These are phyloP conservation scores for Penicillium sp. DNA, from an alignment of 2,329 filamentous ascomycete genomes.

Conservation along the genomic window DNA sequence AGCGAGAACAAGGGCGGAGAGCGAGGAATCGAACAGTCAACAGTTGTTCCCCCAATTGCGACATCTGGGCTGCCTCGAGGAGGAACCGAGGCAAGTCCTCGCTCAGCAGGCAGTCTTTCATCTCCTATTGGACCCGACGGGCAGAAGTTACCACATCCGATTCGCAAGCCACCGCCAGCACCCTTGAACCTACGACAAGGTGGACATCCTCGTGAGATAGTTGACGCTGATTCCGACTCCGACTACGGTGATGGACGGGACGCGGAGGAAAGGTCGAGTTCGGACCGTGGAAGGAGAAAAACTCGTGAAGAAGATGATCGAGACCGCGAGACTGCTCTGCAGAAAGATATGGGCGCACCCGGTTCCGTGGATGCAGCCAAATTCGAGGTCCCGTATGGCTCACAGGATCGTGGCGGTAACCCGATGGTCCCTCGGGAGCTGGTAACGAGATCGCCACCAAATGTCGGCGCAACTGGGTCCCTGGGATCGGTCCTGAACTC, in stretches of 20 bases:
- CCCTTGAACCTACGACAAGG: conserved; percentile 72
- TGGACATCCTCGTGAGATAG: conserved; percentile 50
- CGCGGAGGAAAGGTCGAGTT: conserved; percentile 65
- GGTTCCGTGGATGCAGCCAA: conserved; percentile 11
- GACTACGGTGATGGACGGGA: conserved; percentile 83
- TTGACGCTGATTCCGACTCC: conserved; percentile 70
- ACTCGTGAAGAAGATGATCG: conserved; percentile 88
- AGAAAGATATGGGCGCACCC: conserved; percentile 65
- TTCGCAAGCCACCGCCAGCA: conserved; percentile 82
- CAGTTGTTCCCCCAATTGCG: conserved; percentile 13
- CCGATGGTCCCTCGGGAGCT: conserved; percentile 60
- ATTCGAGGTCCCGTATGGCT: conserved; percentile 15
- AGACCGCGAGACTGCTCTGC: conserved; percentile 71
- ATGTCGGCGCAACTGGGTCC: conserved; percentile 34
- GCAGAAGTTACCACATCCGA: conserved; percentile 59
- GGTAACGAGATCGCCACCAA: conserved; percentile 40
- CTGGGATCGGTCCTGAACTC: conserved; percentile 43
- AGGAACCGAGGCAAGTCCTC: conserved; percentile 26
- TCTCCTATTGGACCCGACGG: conserved; percentile 26
- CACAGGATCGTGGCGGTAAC: conserved; percentile 29
- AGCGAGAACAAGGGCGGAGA: conserved; percentile 1
- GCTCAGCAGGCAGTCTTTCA: conserved; percentile 27
- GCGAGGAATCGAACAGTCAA: conserved; percentile 6
- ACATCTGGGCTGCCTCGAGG: conserved; percentile 21
- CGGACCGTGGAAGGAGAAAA: conserved; percentile 75